Conservation (phyloP, 2,329 filamentous ascomycete genomes). For the Blastomyces percursus region DNA sequence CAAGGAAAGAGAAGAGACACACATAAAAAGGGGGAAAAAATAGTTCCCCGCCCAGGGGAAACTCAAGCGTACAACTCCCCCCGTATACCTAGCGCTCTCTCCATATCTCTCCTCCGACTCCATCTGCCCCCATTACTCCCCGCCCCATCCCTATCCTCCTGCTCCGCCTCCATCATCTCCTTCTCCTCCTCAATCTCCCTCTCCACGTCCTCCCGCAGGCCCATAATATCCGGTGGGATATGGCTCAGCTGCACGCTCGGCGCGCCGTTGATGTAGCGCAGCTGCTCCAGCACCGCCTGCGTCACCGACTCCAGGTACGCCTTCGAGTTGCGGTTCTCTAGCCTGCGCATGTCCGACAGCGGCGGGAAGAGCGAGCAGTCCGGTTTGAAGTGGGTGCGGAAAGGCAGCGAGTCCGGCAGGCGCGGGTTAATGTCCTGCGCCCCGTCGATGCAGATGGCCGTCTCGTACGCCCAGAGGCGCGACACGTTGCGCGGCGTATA, state of each 20-base stretch:
- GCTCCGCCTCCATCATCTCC: conserved; percentile 28
- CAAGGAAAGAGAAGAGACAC: too few species aligned
- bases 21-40: neutral
- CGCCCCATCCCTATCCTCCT: conserved; percentile 28
- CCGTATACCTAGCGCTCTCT: conserved; percentile 21
- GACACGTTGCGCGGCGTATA: conserved; percentile 97
- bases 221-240: conserved; percentile 65
- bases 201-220: conserved; percentile 40
- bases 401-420: conserved; percentile 71
- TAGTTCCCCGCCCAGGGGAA: too few species aligned
- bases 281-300: conserved; percentile 68
- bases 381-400: conserved; percentile 78
- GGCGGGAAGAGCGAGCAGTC: conserved; percentile 82
- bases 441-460: conserved; percentile 71
- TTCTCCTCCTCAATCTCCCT: conserved; percentile 37
- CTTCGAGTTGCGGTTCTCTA: conserved; percentile 67
- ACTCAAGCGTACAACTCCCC: conserved; percentile 30
- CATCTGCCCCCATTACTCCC: conserved; percentile 10
- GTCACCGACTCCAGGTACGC: conserved; percentile 68
- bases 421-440: conserved; percentile 58
- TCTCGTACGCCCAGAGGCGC: conserved; percentile 94
- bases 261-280: conserved; percentile 72
- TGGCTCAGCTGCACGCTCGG: conserved; percentile 78
- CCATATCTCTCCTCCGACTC: conserved; percentile 26
- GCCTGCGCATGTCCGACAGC: conserved; percentile 57